Percentiles rank a stretch among this genome's conserved stretches.
Evolutionary conservation across 495 filamentous ascomycete species (phyloP).

Genomic region (Penicillium verhagenii): DNA sequence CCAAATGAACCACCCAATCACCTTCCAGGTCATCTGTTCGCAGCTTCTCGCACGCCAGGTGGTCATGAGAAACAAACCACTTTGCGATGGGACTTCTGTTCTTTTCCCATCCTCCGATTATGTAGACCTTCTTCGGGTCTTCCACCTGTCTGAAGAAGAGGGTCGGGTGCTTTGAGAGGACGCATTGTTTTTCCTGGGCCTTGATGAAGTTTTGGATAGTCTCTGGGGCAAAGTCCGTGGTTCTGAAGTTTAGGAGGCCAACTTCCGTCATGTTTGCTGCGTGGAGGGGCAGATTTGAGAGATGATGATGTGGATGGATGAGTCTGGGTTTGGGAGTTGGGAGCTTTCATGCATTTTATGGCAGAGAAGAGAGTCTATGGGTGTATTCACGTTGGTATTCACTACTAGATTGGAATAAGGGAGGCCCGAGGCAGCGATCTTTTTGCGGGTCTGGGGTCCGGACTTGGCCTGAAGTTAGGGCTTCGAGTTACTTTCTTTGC

Average conservation of each 20-base stretch:
- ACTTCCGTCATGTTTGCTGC: conserved; percentile 56
- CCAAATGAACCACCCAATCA: conserved; percentile 38
- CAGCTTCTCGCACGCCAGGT: conserved; percentile 41
- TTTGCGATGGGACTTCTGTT: conserved; percentile 39
- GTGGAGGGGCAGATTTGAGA: too few relatives aligned
- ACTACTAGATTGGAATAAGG: too few relatives aligned
- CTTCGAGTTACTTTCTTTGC: too few relatives aligned
- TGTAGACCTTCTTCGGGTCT: conserved; percentile 44
- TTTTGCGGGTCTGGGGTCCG: not conserved
- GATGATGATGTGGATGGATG: too few relatives aligned
- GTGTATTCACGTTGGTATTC: too few relatives aligned
- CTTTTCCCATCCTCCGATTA: conserved; percentile 53
- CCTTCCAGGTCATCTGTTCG: conserved; percentile 44
- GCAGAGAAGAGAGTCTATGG: too few relatives aligned
- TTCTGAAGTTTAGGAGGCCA: conserved; percentile 43
- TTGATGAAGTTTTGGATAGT: not conserved
- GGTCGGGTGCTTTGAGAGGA: conserved; percentile 30
- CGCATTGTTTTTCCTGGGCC: conserved; percentile 36
- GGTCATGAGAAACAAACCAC: conserved; percentile 44
- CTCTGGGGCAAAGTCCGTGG: conserved; percentile 13
- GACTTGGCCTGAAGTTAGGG: too few relatives aligned
- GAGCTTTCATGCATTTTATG: not conserved
- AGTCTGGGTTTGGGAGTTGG: too few relatives aligned
- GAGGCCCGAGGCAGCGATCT: not conserved
- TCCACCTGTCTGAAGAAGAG: conserved; percentile 46